These are phyloP conservation scores for Phylloporus scabripes DNA, from an alignment of 768 basidiomycete species.

Conservation along the genomic window DNA sequence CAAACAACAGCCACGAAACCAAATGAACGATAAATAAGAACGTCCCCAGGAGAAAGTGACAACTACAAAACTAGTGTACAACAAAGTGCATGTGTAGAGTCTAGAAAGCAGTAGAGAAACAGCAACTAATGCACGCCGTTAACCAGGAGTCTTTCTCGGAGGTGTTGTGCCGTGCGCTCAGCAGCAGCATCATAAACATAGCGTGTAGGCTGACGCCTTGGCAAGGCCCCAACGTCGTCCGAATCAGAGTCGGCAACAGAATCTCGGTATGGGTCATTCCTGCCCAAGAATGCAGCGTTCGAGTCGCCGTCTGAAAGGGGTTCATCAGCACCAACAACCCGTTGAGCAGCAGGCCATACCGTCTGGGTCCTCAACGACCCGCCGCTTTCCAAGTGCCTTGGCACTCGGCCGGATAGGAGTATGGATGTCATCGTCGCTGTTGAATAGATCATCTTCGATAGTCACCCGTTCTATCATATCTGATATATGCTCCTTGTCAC, in stretches of 20 bases:
- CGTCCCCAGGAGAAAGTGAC: slow-evolving; percentile 9
- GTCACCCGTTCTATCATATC: slow-evolving; percentile 27
- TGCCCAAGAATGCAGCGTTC: slow-evolving; percentile 51
- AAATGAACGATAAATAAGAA: slow-evolving; percentile 20
- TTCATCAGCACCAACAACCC: neutral
- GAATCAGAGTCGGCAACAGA: slow-evolving; percentile 43
- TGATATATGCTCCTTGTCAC: slow-evolving; percentile 19
- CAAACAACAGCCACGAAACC: slow-evolving; percentile 21
- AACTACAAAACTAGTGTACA: slow-evolving; percentile 24
- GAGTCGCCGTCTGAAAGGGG: slow-evolving; percentile 39
- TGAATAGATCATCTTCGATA: slow-evolving; percentile 17
- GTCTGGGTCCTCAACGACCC: slow-evolving; percentile 48
- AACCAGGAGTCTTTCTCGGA: slow-evolving; percentile 40
- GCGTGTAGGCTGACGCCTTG: slow-evolving; percentile 45
- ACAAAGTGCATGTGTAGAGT: slow-evolving; percentile 16
- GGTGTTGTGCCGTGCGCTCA: slow-evolving; percentile 63
- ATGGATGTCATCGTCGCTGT: slow-evolving; percentile 28
- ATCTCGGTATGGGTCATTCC: slow-evolving; percentile 31
- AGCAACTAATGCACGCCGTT: slow-evolving; percentile 44
- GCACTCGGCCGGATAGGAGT: slow-evolving; percentile 64
- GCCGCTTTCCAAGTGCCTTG: slow-evolving; percentile 85
- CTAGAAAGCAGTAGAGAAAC: slow-evolving; percentile 1
- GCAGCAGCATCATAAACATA: slow-evolving; percentile 94
- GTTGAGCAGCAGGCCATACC: slow-evolving; percentile 24
- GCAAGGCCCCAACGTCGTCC: slow-evolving; percentile 37